Conservation (phyloP, 2,329 filamentous ascomycete species). For the Neofusicoccum sp. region DNA sequence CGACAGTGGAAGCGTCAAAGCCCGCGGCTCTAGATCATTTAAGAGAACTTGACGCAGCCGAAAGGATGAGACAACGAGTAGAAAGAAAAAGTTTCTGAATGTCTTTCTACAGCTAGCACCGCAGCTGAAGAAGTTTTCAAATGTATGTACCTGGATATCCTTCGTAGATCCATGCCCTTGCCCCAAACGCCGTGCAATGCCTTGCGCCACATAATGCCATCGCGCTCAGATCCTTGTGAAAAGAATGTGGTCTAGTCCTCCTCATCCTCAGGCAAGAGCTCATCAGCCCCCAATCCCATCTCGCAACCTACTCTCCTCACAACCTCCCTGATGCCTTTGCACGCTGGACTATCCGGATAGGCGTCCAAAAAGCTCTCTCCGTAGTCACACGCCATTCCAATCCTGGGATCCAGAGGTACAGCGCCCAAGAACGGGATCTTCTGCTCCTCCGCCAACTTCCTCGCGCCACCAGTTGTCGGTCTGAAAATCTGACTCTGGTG, state of each 20-base stretch:
- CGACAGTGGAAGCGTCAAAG: no score
- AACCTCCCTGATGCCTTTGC: slow-evolving; percentile 74
- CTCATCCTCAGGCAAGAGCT: slow-evolving; percentile 27
- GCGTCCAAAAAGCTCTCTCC: slow-evolving; percentile 96
- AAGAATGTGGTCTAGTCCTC: background rate
- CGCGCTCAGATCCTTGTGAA: background rate
- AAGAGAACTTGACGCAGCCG: no score
- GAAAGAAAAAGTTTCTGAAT: background rate
- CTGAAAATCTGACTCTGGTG: slow-evolving; percentile 81
- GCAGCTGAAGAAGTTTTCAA: background rate
- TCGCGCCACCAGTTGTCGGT: slow-evolving; percentile 85
- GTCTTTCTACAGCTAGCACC: background rate
- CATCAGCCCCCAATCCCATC: slow-evolving; percentile 31
- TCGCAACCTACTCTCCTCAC: slow-evolving; percentile 66
- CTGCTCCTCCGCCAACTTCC: slow-evolving; percentile 78
- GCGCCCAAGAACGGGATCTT: slow-evolving; percentile 83
- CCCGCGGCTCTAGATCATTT: no score
- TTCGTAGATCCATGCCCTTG: background rate
- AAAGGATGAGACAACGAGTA: background rate
- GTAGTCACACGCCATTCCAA: slow-evolving; percentile 95
- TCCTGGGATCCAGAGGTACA: slow-evolving; percentile 87
- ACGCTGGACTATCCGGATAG: slow-evolving; percentile 90
- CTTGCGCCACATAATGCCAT: background rate
- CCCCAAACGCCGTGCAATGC: slow-evolving; percentile 4
- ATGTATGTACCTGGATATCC: slow-evolving; percentile 4